phyloP scores from a whole-genome alignment of 1,284 basidiomycete species.

The Malassezia nana region DNA sequence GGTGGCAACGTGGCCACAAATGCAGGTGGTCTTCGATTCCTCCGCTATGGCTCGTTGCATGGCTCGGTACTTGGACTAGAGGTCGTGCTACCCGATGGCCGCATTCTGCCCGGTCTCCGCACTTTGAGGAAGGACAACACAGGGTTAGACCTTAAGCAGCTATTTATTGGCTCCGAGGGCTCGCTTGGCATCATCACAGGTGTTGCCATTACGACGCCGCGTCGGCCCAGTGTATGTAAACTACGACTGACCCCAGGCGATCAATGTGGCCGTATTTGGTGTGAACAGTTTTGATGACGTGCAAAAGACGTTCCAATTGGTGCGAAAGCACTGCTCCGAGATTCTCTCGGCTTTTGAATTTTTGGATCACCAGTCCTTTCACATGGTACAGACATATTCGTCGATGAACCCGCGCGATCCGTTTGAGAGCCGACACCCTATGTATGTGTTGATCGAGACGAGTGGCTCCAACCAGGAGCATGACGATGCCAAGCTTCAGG shows the following conservation, averaged over 20 bases:
- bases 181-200: constrained; percentile 91
- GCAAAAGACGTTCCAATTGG: constrained; percentile 54
- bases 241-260: constrained; percentile 23
- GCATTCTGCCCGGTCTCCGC: constrained; percentile 53
- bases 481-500: constrained; percentile 88
- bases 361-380: constrained; percentile 78
- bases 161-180: constrained; percentile 96
- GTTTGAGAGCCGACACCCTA: constrained; percentile 38
- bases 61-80: constrained; percentile 94
- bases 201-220: constrained; percentile 87
- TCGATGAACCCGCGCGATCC: constrained; percentile 53
- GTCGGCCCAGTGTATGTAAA: constrained; percentile 60
- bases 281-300: constrained; percentile 54
- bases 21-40: constrained; percentile 82
- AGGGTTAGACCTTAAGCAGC: constrained; percentile 95
- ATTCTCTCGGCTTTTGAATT: constrained; percentile 97
- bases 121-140: constrained; percentile 92
- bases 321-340: constrained; percentile 69
- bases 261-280: constrained; percentile 55
- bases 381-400: constrained; percentile 58
- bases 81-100: constrained; percentile 87
- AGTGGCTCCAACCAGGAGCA: constrained; percentile 87
- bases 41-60: constrained; percentile 90
- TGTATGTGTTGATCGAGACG: constrained; percentile 82
- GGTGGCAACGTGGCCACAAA: constrained; percentile 97